These are phyloP conservation scores for Fraxinus xanthoxyloides DNA, from an alignment of 305 asterid species.

Conservation along the genomic window DNA sequence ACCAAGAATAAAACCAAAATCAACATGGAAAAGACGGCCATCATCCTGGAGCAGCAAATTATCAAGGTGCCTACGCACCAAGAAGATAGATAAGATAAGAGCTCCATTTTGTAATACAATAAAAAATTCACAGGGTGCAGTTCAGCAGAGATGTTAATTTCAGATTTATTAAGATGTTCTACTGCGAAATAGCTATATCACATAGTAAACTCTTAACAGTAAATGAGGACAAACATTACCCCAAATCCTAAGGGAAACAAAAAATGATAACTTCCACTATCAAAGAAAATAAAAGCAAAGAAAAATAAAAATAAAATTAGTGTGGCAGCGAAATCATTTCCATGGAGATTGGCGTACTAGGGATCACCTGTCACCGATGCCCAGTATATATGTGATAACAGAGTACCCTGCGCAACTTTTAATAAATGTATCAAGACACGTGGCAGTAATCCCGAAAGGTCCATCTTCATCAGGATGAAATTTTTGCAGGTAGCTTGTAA, in stretches of 20 bases:
- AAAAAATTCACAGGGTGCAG: slow-evolving; percentile 6
- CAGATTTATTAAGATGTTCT: background rate
- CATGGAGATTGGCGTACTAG: slow-evolving; percentile 7
- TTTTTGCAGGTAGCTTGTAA: slow-evolving; percentile 89
- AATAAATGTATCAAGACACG: slow-evolving; percentile 92
- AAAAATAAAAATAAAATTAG: background rate
- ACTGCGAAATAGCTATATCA: background rate
- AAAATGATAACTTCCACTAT: background rate
- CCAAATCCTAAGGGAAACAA: background rate
- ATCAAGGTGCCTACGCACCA: slow-evolving; percentile 85
- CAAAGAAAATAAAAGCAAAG: background rate
- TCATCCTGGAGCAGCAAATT: slow-evolving; percentile 95
- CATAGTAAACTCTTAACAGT: background rate
- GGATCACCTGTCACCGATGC: slow-evolving; percentile 94
- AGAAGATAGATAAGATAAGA: slow-evolving; percentile 20
- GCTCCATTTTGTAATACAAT: slow-evolving; percentile 12
- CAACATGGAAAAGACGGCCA: slow-evolving; percentile 95
- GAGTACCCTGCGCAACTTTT: slow-evolving; percentile 99
- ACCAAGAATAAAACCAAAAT: slow-evolving; percentile 94
- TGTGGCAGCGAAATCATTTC: background rate
- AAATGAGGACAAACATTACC: background rate
- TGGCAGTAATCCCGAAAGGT: slow-evolving; percentile 90
- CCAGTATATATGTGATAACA: slow-evolving; percentile 93
- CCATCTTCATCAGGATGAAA: slow-evolving; percentile 92
- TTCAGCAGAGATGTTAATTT: background rate